Evolutionary conservation across 2,329 filamentous ascomycete genomes (phyloP).

Genomic region (Trichoderma koningii): DNA sequence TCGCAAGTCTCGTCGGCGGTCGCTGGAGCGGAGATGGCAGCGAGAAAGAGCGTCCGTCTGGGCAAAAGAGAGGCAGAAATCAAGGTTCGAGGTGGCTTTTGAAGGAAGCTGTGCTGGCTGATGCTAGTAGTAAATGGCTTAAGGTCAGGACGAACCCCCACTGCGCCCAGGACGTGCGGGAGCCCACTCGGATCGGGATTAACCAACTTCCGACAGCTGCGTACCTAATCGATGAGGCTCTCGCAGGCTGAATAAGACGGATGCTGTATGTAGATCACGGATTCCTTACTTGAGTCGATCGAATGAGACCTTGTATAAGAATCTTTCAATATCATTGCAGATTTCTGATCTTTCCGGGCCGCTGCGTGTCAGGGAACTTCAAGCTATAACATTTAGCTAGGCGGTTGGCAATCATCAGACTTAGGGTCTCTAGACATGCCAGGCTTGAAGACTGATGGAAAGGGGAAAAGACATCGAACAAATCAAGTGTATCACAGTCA

Average conservation of each 20-base stretch:
- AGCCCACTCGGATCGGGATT: constrained; percentile 17
- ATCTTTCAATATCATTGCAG: no score
- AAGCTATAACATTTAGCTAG: background rate
- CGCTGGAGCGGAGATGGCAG: background rate
- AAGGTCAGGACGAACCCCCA: constrained; percentile 14
- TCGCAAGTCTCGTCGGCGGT: background rate
- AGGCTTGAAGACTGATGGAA: no score
- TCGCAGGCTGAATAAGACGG: background rate
- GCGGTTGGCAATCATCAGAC: background rate
- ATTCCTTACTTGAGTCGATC: no score
- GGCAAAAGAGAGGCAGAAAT: background rate
- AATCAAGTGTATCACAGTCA: background rate
- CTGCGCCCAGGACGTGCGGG: constrained; percentile 2
- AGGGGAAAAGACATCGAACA: background rate
- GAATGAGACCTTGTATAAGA: no score
- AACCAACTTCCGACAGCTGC: constrained; percentile 18
- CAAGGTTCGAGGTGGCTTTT: background rate
- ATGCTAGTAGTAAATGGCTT: constrained; percentile 10
- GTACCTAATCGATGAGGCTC: background rate
- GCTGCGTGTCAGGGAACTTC: background rate
- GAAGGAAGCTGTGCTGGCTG: constrained; percentile 4
- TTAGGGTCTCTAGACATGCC: background rate
- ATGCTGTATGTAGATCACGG: no score
- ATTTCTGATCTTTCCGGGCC: background rate
- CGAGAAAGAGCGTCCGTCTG: no score